These are phyloP conservation scores for Nissolia schottii DNA, from an alignment of 306 rosid genomes.

Conservation along the genomic window DNA sequence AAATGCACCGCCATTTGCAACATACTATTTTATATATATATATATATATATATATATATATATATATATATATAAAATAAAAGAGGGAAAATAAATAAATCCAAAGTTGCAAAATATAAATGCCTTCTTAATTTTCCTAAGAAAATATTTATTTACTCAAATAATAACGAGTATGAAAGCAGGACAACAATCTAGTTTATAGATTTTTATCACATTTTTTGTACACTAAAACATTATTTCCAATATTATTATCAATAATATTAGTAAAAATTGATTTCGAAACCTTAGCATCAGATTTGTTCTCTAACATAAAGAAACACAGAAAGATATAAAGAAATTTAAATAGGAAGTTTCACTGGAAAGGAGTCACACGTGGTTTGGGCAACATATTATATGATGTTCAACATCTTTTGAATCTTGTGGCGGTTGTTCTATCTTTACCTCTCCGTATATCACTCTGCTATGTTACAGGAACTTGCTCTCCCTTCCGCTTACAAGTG, in stretches of 20 bases:
- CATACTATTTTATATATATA: no score
- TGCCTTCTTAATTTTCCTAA: neutral
- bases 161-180: neutral
- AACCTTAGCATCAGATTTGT: neutral
- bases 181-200: neutral
- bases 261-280: neutral
- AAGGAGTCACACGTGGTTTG: conserved; percentile 30
- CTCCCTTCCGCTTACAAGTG: neutral
- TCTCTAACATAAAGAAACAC: neutral
- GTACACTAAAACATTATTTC: neutral
- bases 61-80: no score
- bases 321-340: neutral
- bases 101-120: neutral
- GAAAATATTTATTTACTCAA: neutral
- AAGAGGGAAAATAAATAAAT: neutral
- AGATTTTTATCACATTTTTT: neutral
- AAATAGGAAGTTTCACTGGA: conserved; percentile 21
- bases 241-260: neutral
- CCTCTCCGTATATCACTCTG: neutral
- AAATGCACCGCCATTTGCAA: conserved; percentile 32
- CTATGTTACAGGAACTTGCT: neutral
- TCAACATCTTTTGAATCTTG: conserved; percentile 26
- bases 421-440: conserved; percentile 21
- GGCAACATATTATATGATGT: conserved; percentile 28
- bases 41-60: no score